Evolutionary conservation across 768 basidiomycete species (phyloP).

Genomic region (Baorangia bicolor): DNA sequence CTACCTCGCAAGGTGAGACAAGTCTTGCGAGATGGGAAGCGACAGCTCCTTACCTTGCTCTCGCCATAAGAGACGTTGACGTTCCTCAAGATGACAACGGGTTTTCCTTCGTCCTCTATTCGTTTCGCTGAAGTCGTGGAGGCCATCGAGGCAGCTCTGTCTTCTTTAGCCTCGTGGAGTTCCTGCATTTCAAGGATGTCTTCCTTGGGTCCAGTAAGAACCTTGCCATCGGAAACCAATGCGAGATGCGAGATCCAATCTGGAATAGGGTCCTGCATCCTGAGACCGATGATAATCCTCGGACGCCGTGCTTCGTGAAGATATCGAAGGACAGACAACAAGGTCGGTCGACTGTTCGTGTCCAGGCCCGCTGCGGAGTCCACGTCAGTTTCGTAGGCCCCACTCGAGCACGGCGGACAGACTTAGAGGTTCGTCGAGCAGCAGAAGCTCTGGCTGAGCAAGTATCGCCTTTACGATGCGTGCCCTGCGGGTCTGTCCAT

Average conservation of each 20-base stretch:
- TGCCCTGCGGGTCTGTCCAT: slow-evolving; percentile 89
- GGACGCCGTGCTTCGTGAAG: slow-evolving; percentile 52
- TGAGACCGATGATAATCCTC: slow-evolving; percentile 62
- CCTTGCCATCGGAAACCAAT: slow-evolving; percentile 45
- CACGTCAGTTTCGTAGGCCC: neutral
- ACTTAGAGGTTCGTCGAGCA: slow-evolving; percentile 95
- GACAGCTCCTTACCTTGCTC: slow-evolving; percentile 46
- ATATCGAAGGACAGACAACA: slow-evolving; percentile 54
- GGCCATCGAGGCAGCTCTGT: neutral
- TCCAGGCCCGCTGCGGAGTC: slow-evolving; percentile 73
- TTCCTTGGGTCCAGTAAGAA: slow-evolving; percentile 51
- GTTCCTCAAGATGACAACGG: slow-evolving; percentile 59
- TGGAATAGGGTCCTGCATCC: slow-evolving; percentile 70
- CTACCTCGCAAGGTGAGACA: slow-evolving; percentile 35
- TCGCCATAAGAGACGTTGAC: slow-evolving; percentile 72
- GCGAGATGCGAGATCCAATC: slow-evolving; percentile 73
- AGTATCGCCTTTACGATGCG: slow-evolving; percentile 79
- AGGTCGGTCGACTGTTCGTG: slow-evolving; percentile 49
- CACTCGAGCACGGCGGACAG: slow-evolving; percentile 20
- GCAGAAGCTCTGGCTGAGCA: slow-evolving; percentile 63
- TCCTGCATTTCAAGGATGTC: slow-evolving; percentile 39
- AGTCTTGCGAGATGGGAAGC: neutral
- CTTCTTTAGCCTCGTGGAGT: slow-evolving; percentile 2
- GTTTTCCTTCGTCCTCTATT: slow-evolving; percentile 26
- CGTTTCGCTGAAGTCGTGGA: neutral